These are phyloP conservation scores for Saururus chinensis DNA, from an alignment of 164 flowering plant genomes.

Conservation along the genomic window DNA sequence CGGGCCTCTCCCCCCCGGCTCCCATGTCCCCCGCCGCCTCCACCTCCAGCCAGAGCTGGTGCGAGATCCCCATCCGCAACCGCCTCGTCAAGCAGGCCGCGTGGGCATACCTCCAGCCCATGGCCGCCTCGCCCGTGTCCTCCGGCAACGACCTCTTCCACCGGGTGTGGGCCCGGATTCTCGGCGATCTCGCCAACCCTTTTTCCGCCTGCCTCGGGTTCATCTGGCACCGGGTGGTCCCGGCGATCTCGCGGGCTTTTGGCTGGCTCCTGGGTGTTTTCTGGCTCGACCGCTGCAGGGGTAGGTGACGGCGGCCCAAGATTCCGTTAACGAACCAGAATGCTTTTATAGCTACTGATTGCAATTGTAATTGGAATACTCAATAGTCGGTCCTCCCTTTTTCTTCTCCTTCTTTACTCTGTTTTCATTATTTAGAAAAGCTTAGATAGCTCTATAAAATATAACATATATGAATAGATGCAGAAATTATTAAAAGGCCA, in stretches of 20 bases:
- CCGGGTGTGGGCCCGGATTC: slow-evolving; percentile 25
- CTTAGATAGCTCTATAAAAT: not conserved
- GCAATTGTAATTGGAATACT: not conserved
- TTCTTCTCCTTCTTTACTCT: not conserved
- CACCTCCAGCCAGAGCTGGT: slow-evolving; percentile 14
- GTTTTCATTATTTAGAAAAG: no score
- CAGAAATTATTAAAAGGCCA: not conserved
- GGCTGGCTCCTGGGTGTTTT: slow-evolving; percentile 7
- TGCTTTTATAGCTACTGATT: no score
- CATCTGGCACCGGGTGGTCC: slow-evolving; percentile 14
- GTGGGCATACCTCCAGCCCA: slow-evolving; percentile 91
- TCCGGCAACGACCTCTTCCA: slow-evolving; percentile 23
- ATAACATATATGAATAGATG: not conserved
- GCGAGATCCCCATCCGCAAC: slow-evolving; percentile 65
- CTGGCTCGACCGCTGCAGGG: not conserved
- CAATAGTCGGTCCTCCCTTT: not conserved
- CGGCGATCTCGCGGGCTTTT: slow-evolving; percentile 18
- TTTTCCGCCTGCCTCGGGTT: slow-evolving; percentile 19
- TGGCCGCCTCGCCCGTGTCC: slow-evolving; percentile 43
- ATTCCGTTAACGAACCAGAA: no score
- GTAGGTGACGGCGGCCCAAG: not conserved
- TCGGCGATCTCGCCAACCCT: slow-evolving; percentile 9
- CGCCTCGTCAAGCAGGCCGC: slow-evolving; percentile 90
- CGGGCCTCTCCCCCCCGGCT: slow-evolving; percentile 16
- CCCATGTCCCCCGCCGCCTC: slow-evolving; percentile 20